Conservation (phyloP, 2,329 filamentous ascomycete genomes). For the Thelonectria discophora region DNA sequence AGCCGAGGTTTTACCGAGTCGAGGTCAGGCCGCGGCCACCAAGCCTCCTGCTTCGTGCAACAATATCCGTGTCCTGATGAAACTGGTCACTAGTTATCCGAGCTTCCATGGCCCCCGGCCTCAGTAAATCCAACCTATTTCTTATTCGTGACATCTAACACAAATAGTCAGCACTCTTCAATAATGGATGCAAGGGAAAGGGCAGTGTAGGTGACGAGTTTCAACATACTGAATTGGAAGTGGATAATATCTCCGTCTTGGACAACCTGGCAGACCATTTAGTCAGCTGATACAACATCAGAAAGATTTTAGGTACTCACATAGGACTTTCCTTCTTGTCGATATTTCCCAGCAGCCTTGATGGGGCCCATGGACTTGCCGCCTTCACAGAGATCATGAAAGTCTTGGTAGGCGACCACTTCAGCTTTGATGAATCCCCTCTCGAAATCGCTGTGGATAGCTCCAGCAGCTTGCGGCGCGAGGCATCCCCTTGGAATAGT, state of each 20-base stretch:
- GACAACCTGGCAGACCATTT: conserved; percentile 43
- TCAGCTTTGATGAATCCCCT: conserved; percentile 57
- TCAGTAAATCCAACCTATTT: conserved; percentile 27
- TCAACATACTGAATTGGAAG: conserved; percentile 54
- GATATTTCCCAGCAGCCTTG: conserved; percentile 56
- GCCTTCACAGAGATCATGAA: conserved; percentile 54
- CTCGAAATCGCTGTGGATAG: conserved; percentile 55
- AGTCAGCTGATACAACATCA: conserved; percentile 30
- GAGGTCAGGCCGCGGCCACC: too few relatives aligned
- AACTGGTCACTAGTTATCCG: conserved; percentile 8
- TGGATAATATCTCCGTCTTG: conserved; percentile 56
- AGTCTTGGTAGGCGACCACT: conserved; percentile 56
- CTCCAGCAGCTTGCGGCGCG: conserved; percentile 53
- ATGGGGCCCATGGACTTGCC: conserved; percentile 56
- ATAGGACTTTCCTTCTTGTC: conserved; percentile 56
- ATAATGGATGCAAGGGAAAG: not conserved
- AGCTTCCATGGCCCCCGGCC: not conserved
- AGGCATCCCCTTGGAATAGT: conserved; percentile 50
- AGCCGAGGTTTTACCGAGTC: too few relatives aligned
- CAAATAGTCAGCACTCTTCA: conserved; percentile 14
- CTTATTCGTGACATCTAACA: conserved; percentile 37
- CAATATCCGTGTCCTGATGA: conserved; percentile 8
- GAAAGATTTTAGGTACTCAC: conserved; percentile 35
- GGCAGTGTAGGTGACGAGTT: not conserved
- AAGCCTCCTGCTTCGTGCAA: too few relatives aligned